Conservation (phyloP, 768 basidiomycete genomes). For the Suillus subalutaceus region DNA sequence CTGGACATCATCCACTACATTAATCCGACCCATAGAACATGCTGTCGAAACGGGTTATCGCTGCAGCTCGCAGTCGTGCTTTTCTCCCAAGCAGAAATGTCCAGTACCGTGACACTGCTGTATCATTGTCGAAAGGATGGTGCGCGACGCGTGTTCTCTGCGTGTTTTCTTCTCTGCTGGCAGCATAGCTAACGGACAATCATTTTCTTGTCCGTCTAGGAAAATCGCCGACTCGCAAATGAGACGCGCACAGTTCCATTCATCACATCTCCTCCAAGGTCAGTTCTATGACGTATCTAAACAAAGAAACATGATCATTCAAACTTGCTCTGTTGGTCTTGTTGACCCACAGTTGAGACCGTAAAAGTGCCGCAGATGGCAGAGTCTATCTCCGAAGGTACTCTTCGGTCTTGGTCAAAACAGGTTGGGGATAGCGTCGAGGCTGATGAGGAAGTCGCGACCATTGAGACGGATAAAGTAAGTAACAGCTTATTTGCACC, state of each 20-base stretch:
- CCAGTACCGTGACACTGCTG: slow-evolving; percentile 26
- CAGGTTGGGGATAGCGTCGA: slow-evolving; percentile 89
- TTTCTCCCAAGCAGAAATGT: slow-evolving; percentile 42
- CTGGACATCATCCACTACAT: neutral
- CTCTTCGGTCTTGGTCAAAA: slow-evolving; percentile 92
- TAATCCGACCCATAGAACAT: slow-evolving; percentile 35
- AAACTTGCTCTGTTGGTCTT: slow-evolving; percentile 1
- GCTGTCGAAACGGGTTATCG: slow-evolving; percentile 72
- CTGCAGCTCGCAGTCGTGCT: slow-evolving; percentile 63
- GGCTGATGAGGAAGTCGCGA: slow-evolving; percentile 94
- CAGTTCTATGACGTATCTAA: slow-evolving; percentile 29
- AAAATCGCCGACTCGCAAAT: slow-evolving; percentile 48
- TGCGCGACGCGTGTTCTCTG: slow-evolving; percentile 29
- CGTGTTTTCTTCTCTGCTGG: slow-evolving; percentile 16
- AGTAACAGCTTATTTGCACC: slow-evolving; percentile 16
- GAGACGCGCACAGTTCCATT: slow-evolving; percentile 66
- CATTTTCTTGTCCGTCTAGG: slow-evolving; percentile 35
- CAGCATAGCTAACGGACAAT: slow-evolving; percentile 16
- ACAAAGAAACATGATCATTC: slow-evolving; percentile 16
- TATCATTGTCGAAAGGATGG: slow-evolving; percentile 51
- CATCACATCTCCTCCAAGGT: slow-evolving; percentile 73
- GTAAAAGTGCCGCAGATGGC: slow-evolving; percentile 98
- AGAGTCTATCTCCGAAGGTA: slow-evolving; percentile 97
- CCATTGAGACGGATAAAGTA: slow-evolving; percentile 99
- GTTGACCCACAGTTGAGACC: slow-evolving; percentile 64